These are phyloP conservation scores for Plenodomus tracheiphilus DNA, from an alignment of 2,329 filamentous ascomycete species.

Conservation along the genomic window DNA sequence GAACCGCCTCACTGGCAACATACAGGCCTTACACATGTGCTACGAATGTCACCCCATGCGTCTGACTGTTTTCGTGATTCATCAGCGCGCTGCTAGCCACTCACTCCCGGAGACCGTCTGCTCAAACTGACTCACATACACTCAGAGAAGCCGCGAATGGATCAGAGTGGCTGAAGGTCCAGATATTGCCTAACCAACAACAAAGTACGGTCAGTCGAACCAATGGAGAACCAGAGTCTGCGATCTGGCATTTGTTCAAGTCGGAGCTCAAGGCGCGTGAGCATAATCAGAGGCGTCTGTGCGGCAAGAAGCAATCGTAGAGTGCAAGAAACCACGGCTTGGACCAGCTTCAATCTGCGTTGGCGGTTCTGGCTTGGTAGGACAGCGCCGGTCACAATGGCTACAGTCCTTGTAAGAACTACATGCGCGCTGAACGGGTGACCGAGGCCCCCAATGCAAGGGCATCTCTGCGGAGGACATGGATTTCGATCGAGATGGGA, in stretches of 20 bases:
- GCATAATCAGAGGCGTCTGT: too few relatives aligned
- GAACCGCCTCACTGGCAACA: conserved; percentile 16
- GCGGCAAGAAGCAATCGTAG: conserved; percentile 9
- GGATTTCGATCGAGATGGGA: background rate
- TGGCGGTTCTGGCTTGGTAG: conserved; percentile 32
- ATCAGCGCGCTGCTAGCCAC: conserved; percentile 13
- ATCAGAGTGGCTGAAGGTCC: too few relatives aligned
- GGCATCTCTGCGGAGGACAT: background rate
- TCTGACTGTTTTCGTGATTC: conserved; percentile 32
- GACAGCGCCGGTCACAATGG: conserved; percentile 26
- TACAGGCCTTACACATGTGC: conserved; percentile 20
- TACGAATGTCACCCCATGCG: conserved; percentile 30
- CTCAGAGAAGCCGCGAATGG: too few relatives aligned
- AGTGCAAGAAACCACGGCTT: conserved; percentile 19
- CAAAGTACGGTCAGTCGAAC: too few relatives aligned
- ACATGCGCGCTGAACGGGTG: conserved; percentile 12
- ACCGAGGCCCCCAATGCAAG: conserved; percentile 14
- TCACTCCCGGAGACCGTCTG: conserved; percentile 10
- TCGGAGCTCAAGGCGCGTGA: too few relatives aligned
- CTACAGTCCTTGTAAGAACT: conserved; percentile 8
- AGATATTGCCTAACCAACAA: too few relatives aligned
- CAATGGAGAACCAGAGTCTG: too few relatives aligned
- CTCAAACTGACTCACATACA: conserved; percentile 11
- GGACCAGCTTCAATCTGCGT: conserved; percentile 27
- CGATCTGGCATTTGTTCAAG: too few relatives aligned